phyloP scores from a whole-genome alignment of 345 rosid genomes.

The Balakata baccata region DNA sequence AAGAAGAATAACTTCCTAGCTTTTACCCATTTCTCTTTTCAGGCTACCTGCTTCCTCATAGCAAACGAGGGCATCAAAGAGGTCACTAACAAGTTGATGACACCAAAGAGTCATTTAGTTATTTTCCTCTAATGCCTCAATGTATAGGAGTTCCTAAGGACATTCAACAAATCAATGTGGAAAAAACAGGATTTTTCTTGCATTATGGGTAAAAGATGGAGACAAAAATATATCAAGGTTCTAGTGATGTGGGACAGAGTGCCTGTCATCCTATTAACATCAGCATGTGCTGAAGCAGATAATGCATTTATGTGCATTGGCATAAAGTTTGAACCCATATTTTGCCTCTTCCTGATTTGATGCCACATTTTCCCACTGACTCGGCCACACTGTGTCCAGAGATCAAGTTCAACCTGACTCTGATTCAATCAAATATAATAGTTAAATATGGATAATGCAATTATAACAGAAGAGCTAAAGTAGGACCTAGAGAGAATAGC shows the following conservation, averaged over 20 bases:
- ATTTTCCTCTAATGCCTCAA: background rate
- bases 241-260: slow-evolving; percentile 14
- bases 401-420: background rate
- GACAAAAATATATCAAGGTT: slow-evolving; percentile 15
- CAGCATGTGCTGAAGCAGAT: slow-evolving; percentile 20
- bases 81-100: background rate
- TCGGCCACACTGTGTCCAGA: slow-evolving; percentile 6
- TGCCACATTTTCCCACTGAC: background rate
- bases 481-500: too few species aligned
- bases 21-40: background rate
- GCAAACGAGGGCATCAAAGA: too few species aligned
- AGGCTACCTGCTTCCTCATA: background rate
- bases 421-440: background rate
- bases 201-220: too few species aligned
- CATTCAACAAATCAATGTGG: background rate
- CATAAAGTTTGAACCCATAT: slow-evolving; percentile 6
- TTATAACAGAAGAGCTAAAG: too few species aligned
- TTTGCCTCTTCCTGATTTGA: background rate
- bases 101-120: background rate
- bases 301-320: background rate
- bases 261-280: slow-evolving; percentile 15
- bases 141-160: background rate
- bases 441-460: background rate
- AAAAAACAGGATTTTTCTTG: background rate
- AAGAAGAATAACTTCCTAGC: background rate